Percentiles rank a stretch among this genome's conserved stretches.
phyloP scores from a whole-genome alignment of 2,329 filamentous ascomycete genomes.

The Phialemonium atrogriseum region DNA sequence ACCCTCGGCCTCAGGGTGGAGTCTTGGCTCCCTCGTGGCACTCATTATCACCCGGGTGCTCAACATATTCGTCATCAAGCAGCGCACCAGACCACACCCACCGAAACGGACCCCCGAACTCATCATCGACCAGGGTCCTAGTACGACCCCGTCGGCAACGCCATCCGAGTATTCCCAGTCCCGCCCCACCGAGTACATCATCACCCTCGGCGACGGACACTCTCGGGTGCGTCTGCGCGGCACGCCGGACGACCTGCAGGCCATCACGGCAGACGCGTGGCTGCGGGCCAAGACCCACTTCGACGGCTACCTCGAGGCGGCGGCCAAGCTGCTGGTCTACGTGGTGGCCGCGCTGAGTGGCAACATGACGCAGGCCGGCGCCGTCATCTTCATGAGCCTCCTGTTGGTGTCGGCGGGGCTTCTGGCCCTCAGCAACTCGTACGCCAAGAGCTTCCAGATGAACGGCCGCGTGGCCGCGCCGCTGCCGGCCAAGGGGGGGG shows the following conservation, averaged over 20 bases:
- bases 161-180: slow-evolving; percentile 10
- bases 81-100: slow-evolving; percentile 25
- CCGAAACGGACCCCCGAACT: slow-evolving; percentile 1
- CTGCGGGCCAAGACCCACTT: slow-evolving; percentile 39
- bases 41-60: slow-evolving; percentile 46
- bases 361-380: slow-evolving; percentile 45
- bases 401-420: slow-evolving; percentile 44
- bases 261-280: slow-evolving; percentile 50
- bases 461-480: slow-evolving; percentile 38
- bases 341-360: slow-evolving; percentile 45
- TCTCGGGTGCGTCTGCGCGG: slow-evolving; percentile 43
- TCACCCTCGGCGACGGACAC: slow-evolving; percentile 43
- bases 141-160: slow-evolving; percentile 4
- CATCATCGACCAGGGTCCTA: slow-evolving; percentile 9
- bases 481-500: slow-evolving; percentile 8
- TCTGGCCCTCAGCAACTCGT: slow-evolving; percentile 44
- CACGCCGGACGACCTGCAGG: slow-evolving; percentile 45
- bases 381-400: slow-evolving; percentile 41
- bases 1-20: slow-evolving; percentile 30
- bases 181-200: slow-evolving; percentile 34
- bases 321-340: slow-evolving; percentile 50
- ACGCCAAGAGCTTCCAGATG: slow-evolving; percentile 38
- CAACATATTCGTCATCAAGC: slow-evolving; percentile 49
- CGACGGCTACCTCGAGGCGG: slow-evolving; percentile 43
- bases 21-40: slow-evolving; percentile 34